Evolutionary conservation across 192 early-diverging fungal species (phyloP), one percentile per base, ranked within the genome.

Genomic region (Dispira simplex): DNA sequence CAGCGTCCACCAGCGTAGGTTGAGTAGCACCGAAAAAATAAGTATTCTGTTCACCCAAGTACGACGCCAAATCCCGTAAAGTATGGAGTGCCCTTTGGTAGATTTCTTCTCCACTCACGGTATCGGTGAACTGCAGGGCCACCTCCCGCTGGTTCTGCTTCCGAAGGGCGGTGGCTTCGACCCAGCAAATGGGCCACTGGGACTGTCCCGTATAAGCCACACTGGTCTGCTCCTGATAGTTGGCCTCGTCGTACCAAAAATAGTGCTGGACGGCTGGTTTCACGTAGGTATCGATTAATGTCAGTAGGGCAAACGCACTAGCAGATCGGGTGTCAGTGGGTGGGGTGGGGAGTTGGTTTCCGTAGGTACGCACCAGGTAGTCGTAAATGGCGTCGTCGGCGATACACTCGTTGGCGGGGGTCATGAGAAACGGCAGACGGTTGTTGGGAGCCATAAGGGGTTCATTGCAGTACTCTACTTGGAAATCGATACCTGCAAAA

Each of bases 381-480:
- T 16, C 55, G 14, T 26, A 57, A 26, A 57, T 57, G 55, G 20
- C 55, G 21, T 57, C 55, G 25, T 16, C 55, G 25, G 55, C 55
- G n/a, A 57, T 26, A 10, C 55, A 57, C 25, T 57, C 21, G 6
- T 27, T 20, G 20, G 13, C 3, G 55, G n/a, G 21, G 3, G 25
- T 16, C 21, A 26, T 14, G 21, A 57, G 26, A 26, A 26, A 57
- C 21, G 55, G 55, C 14, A 57, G 55, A 20, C 25, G 55, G 55
- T 27, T 27, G 10, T 57, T 57, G 20, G 55, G 55, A 2, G 55
- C 16, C 26, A 25, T 57, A 14, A 57, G 55, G n/a, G 55, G 55
- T 10, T 57, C 55, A 26, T 57, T 57, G 26, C 55, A 57, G 55
- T 57, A 57, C 55, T 25, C 55, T 20, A 27, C 27, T 20, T 27